Evolutionary conservation across 1,139 yeast species (phyloP).

Genomic region (Lodderomyces beijingensis): DNA sequence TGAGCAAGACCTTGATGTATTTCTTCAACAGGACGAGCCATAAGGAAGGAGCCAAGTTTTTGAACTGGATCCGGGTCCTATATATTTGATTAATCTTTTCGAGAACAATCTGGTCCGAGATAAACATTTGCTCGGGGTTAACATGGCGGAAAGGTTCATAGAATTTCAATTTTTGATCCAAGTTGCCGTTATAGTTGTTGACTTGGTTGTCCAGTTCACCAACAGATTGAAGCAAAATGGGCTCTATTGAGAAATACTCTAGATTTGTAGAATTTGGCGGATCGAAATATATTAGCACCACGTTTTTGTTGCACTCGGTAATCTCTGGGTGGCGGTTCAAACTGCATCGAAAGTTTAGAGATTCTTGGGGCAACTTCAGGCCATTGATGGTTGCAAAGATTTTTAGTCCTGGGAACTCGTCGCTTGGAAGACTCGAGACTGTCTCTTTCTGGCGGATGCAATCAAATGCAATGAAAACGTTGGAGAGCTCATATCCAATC

Average conservation of each 20-base stretch:
- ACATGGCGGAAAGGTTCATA: slow-evolving; percentile 4
- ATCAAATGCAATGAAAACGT: slow-evolving; percentile 21
- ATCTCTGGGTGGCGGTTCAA: background rate
- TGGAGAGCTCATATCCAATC: slow-evolving; percentile 25
- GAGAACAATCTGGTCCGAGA: slow-evolving; percentile 26
- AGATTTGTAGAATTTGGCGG: slow-evolving; percentile 72
- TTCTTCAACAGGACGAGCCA: background rate
- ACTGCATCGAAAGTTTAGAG: too few species aligned
- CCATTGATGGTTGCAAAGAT: slow-evolving; percentile 20
- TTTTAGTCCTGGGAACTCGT: slow-evolving; percentile 14
- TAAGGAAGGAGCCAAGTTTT: slow-evolving; percentile 1
- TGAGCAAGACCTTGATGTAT: background rate
- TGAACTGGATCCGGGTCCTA: slow-evolving; percentile 17
- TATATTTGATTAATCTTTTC: slow-evolving; percentile 33
- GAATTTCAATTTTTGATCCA: slow-evolving; percentile 5
- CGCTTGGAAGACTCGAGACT: background rate
- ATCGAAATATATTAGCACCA: slow-evolving; percentile 53
- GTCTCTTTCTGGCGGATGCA: slow-evolving; percentile 10
- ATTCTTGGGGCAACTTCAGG: background rate
- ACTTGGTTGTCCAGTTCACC: slow-evolving; percentile 10
- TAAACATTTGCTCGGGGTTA: slow-evolving; percentile 5
- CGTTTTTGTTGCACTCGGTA: slow-evolving; percentile 4
- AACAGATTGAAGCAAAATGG: slow-evolving; percentile 63
- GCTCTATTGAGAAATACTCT: slow-evolving; percentile 76
- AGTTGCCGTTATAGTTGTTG: background rate